These are phyloP conservation scores for Suillus tomentosus DNA, from an alignment of 768 basidiomycete species.

Conservation along the genomic window DNA sequence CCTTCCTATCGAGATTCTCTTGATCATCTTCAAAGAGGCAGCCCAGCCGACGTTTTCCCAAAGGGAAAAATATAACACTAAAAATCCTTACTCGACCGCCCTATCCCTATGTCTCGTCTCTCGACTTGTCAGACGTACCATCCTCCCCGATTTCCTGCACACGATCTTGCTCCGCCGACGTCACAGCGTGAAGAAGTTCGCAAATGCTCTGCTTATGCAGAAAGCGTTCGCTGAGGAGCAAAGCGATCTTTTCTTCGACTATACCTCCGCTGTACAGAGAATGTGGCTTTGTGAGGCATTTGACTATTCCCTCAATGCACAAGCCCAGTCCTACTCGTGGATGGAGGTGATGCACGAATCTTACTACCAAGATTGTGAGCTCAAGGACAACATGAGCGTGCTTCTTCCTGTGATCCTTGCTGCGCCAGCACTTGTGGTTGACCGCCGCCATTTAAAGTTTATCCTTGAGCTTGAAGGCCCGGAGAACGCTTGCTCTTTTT, in stretches of 20 bases:
- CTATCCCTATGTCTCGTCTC: conserved; percentile 38
- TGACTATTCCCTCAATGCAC: too few species aligned
- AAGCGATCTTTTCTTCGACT: background rate
- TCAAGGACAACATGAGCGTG: background rate
- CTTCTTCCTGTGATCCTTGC: background rate
- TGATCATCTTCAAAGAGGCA: conserved; percentile 36
- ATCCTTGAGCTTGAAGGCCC: background rate
- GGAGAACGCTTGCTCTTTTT: background rate
- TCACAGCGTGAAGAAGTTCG: background rate
- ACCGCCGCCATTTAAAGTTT: background rate
- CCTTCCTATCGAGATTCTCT: conserved; percentile 38
- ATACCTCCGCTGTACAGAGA: background rate
- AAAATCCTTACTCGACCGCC: conserved; percentile 25
- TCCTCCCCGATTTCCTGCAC: conserved; percentile 27
- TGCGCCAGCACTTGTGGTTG: background rate
- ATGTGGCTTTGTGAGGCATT: background rate
- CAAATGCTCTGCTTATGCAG: background rate
- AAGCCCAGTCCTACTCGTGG: too few species aligned
- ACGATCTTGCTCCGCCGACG: conserved; percentile 11
- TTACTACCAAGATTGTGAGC: background rate
- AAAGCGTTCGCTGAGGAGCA: background rate
- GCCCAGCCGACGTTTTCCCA: conserved; percentile 23
- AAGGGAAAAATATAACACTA: background rate
- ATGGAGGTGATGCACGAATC: too few species aligned
- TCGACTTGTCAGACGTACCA: conserved; percentile 29